These are phyloP conservation scores for Euphorbia lathyris DNA, from an alignment of 345 rosid species.

Conservation along the genomic window DNA sequence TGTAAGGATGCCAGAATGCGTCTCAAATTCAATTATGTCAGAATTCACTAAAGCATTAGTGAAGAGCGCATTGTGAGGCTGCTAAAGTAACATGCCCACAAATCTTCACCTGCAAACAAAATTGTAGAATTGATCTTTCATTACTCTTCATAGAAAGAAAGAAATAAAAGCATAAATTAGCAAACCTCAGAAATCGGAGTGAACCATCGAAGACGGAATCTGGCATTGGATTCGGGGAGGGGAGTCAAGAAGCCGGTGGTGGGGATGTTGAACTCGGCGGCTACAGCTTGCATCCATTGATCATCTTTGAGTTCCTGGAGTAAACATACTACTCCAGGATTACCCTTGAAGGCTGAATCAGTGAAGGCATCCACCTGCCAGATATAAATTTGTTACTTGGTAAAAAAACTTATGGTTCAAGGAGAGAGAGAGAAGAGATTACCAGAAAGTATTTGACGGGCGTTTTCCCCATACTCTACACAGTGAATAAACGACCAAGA, in stretches of 20 bases:
- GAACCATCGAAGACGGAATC: slow-evolving; percentile 26
- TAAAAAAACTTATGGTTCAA: no score
- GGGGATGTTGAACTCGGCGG: slow-evolving; percentile 25
- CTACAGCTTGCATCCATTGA: slow-evolving; percentile 51
- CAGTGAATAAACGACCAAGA: no score
- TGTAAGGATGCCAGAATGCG: slow-evolving; percentile 57
- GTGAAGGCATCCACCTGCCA: slow-evolving; percentile 71
- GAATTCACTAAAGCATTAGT: slow-evolving; percentile 47
- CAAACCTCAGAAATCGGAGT: slow-evolving; percentile 22
- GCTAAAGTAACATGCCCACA: slow-evolving; percentile 93
- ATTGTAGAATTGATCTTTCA: background rate
- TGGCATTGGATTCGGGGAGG: slow-evolving; percentile 1
- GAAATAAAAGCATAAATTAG: background rate
- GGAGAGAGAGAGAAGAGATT: background rate
- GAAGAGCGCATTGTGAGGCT: slow-evolving; percentile 69
- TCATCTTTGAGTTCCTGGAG: slow-evolving; percentile 61
- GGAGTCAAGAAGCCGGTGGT: slow-evolving; percentile 13
- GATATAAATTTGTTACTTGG: no score
- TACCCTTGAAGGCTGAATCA: slow-evolving; percentile 67
- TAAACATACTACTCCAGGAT: slow-evolving; percentile 79
- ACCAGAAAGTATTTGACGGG: slow-evolving; percentile 20
- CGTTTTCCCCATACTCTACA: no score
- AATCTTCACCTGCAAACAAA: slow-evolving; percentile 46
- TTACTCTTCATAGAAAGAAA: no score
- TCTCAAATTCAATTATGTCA: slow-evolving; percentile 58